Conservation (phyloP, 768 basidiomycete species). For the Calocera viscosa region DNA sequence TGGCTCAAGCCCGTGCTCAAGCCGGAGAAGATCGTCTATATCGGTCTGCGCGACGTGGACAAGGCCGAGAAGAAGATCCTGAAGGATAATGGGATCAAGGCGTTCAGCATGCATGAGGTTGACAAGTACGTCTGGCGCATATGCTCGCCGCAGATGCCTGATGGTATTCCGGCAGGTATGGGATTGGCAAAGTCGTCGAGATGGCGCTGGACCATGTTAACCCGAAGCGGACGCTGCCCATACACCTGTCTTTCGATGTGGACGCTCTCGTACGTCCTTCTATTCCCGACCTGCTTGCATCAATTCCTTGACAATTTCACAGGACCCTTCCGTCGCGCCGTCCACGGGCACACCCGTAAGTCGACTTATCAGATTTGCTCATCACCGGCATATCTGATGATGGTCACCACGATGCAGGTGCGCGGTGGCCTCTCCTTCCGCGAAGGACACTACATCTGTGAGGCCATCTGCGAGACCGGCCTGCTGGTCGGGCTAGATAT, state of each 20-base stretch:
- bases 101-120: conserved; percentile 82
- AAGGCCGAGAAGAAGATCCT: conserved; percentile 77
- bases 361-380: neutral
- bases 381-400: conserved; percentile 11
- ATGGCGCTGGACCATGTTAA: conserved; percentile 95
- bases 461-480: conserved; percentile 85
- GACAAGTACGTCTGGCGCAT: conserved; percentile 33
- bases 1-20: conserved; percentile 57
- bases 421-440: conserved; percentile 92
- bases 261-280: conserved; percentile 45
- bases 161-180: conserved; percentile 32
- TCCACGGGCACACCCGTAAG: conserved; percentile 83
- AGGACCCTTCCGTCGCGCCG: conserved; percentile 88
- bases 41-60: conserved; percentile 91
- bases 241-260: conserved; percentile 94
- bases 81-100: conserved; percentile 72
- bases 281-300: neutral
- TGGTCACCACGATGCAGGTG: conserved; percentile 36
- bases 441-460: conserved; percentile 97
- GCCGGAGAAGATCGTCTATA: conserved; percentile 79
- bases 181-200: conserved; percentile 88
- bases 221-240: conserved; percentile 65
- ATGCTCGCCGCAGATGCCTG: neutral
- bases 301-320: conserved; percentile 14
- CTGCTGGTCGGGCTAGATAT: conserved; percentile 83